phyloP scores from a whole-genome alignment of 2,329 filamentous ascomycete genomes.

The Allantophomopsis cytisporea region DNA sequence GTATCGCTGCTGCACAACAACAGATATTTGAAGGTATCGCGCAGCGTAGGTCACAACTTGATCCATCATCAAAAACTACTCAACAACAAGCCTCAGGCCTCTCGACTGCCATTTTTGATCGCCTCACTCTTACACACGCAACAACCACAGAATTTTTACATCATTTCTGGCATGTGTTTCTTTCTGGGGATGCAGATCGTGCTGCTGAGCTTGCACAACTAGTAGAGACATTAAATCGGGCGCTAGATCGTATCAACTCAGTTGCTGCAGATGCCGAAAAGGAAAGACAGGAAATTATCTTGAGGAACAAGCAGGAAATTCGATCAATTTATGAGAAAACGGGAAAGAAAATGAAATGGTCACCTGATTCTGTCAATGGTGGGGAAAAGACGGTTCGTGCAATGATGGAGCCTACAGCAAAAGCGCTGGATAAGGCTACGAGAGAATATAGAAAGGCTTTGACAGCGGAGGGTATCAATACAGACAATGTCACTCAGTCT shows the following conservation, averaged over 20 bases:
- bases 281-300: slow-evolving; percentile 54
- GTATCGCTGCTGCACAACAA: slow-evolving; percentile 48
- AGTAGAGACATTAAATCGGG: slow-evolving; percentile 67
- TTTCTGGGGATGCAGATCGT: slow-evolving; percentile 74
- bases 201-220: slow-evolving; percentile 71
- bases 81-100: slow-evolving; percentile 24
- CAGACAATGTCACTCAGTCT: not conserved
- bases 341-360: slow-evolving; percentile 59
- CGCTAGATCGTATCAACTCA: slow-evolving; percentile 63
- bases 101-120: slow-evolving; percentile 39
- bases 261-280: slow-evolving; percentile 71
- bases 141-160: slow-evolving; percentile 93
- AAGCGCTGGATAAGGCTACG: slow-evolving; percentile 56
- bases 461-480: slow-evolving; percentile 37
- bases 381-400: slow-evolving; percentile 64
- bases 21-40: slow-evolving; percentile 53
- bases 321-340: slow-evolving; percentile 58
- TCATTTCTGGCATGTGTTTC: slow-evolving; percentile 89
- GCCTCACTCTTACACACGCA: slow-evolving; percentile 66
- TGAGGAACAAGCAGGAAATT: slow-evolving; percentile 54
- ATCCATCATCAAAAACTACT: slow-evolving; percentile 21
- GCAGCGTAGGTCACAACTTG: slow-evolving; percentile 45
- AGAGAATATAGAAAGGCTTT: slow-evolving; percentile 60
- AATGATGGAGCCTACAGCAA: slow-evolving; percentile 61
- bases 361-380: slow-evolving; percentile 55